Base-by-base conservation (phyloP, 768 basidiomycete genomes). In the Mycena latifolia region DNA sequence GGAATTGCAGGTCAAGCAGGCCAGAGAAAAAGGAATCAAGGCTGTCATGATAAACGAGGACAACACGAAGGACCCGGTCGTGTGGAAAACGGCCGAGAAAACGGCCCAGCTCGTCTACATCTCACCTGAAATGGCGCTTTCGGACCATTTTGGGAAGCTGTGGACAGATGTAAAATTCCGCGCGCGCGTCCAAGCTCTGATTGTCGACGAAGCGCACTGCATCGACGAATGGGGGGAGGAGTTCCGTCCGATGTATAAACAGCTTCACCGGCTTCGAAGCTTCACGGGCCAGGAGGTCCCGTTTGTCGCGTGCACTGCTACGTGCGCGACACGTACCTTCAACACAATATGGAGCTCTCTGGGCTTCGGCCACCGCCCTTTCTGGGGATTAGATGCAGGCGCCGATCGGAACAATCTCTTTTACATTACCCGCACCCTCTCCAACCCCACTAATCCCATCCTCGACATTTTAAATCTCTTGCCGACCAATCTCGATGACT, bases 191-290 rank as follows among this genome's bases (percentile, higher is more conserved):
- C 56, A 65, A 3, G 73, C 76, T 2, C 20, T 78, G 2, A 61
- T 78, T 15, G 64, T 78, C 10, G 78, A 80, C 56, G 76, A 80
- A 48, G 77, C n/a, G n/a, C n/a, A n/a, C n/a, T n/a, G n/a, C n/a
- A n/a, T n/a, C n/a, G n/a, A n/a, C n/a, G n/a, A n/a, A 31, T 80
- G 77, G 77, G 77, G 76, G 10, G 69, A 74, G 12, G 69, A 76
- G 17, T 77, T 78, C 51, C 67, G 75, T 3, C 73, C 70, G 1
- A 28, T 60, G 33, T 76, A 78, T 48, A 47, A 68, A 2, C 39
- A 76, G 35, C 71, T 79, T 6, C 39, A 71, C 33, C 63, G 50
- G 4, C 63, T 76, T 0, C 71, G 73, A 5, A 55, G 33, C 25
- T 76, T 67, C 37, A 74, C 75, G 2, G 77, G 77, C 0, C 66